Conservation (phyloP, 2,329 filamentous ascomycete species). For the Penicillium sp. region DNA sequence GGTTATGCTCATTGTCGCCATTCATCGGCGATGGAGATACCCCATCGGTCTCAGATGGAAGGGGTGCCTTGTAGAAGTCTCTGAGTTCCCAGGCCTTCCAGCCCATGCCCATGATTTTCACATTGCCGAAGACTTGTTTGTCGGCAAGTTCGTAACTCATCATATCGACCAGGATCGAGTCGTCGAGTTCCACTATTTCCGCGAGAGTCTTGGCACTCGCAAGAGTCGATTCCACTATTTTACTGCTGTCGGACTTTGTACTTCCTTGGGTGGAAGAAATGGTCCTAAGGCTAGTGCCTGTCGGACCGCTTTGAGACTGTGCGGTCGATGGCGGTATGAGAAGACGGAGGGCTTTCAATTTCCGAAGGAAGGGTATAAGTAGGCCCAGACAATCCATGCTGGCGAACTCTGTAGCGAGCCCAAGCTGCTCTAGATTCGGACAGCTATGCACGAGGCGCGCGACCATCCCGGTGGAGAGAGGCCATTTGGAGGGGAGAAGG, state of each 20-base stretch:
- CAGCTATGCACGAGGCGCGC: conserved; percentile 52
- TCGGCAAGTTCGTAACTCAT: conserved; percentile 34
- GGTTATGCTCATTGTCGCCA: conserved; percentile 10
- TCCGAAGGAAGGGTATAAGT: conserved; percentile 41
- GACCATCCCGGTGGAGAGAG: conserved; percentile 48
- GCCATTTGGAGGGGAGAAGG: conserved; percentile 55
- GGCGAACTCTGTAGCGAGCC: conserved; percentile 46
- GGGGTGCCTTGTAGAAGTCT: conserved; percentile 36
- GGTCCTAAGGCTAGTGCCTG: conserved; percentile 3
- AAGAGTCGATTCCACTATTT: conserved; percentile 9
- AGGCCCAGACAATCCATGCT: conserved; percentile 40
- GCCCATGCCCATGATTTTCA: conserved; percentile 39
- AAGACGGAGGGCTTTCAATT: conserved; percentile 41
- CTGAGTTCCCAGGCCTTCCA: conserved; percentile 40
- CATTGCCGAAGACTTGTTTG: conserved; percentile 29
- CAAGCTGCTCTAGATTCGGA: conserved; percentile 58
- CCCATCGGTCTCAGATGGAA: conserved; percentile 7
- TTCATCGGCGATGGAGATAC: conserved; percentile 15
- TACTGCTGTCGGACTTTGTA: not conserved
- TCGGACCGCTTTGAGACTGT: conserved; percentile 5
- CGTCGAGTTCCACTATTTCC: conserved; percentile 39
- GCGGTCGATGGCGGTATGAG: conserved; percentile 34
- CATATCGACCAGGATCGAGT: conserved; percentile 31
- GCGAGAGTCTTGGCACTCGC: conserved; percentile 26
- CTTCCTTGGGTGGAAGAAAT: not conserved